These are phyloP conservation scores for Apocynum venetum DNA, from an alignment of 257 asterid genomes.

Conservation along the genomic window DNA sequence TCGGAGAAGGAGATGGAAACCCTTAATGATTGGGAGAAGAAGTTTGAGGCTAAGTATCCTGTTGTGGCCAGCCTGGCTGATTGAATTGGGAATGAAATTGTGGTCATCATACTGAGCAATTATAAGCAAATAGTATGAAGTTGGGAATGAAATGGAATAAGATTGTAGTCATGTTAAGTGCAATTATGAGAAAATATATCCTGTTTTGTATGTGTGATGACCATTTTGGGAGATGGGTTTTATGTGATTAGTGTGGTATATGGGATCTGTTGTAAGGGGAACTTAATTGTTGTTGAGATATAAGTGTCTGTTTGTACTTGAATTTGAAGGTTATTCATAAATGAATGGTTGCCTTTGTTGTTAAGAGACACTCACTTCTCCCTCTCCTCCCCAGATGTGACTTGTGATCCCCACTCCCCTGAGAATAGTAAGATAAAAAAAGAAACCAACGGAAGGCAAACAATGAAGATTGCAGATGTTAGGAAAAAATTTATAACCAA, in stretches of 20 bases:
- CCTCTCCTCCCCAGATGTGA: background rate
- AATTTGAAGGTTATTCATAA: background rate
- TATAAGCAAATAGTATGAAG: background rate
- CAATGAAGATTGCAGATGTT: too few species aligned
- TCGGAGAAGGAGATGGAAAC: constrained; percentile 82
- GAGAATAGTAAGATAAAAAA: background rate
- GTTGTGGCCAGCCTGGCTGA: constrained; percentile 54
- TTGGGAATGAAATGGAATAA: background rate
- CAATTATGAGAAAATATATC: background rate
- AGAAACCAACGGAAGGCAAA: background rate
- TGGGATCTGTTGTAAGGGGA: background rate
- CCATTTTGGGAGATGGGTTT: background rate
- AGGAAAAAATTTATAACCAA: too few species aligned
- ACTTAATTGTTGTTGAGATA: background rate
- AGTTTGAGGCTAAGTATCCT: constrained; percentile 93
- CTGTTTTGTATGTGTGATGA: background rate
- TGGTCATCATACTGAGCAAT: background rate
- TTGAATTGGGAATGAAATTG: background rate
- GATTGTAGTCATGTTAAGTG: background rate
- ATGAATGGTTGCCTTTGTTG: background rate
- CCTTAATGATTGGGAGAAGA: constrained; percentile 91
- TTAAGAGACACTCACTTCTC: background rate
- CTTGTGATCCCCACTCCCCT: background rate
- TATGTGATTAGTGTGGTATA: background rate
- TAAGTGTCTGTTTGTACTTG: background rate